phyloP scores from a whole-genome alignment of 306 rosid genomes.

The Erythrophleum fordii region DNA sequence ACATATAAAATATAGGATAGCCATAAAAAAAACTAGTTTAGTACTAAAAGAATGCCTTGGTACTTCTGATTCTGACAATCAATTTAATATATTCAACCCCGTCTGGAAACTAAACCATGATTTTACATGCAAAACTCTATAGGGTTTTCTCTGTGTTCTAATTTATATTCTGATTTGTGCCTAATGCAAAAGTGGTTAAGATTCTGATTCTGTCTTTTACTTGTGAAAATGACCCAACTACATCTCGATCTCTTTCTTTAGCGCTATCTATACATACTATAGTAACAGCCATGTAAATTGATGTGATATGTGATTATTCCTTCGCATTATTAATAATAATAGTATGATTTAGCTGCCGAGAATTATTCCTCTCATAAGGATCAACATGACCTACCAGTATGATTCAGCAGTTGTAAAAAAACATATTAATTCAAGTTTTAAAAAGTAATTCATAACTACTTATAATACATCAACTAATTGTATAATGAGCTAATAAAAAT shows the following conservation, averaged over 20 bases:
- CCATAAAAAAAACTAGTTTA: conserved; percentile 18
- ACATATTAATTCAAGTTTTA: too few relatives aligned
- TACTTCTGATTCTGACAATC: not conserved
- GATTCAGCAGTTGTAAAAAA: not conserved
- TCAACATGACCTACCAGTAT: too few relatives aligned
- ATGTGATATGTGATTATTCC: not conserved
- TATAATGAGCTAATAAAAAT: too few relatives aligned
- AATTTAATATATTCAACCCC: not conserved
- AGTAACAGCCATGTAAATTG: not conserved
- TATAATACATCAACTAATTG: too few relatives aligned
- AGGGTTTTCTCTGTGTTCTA: not conserved
- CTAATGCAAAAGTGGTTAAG: conserved; percentile 21
- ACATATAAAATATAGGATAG: conserved; percentile 18
- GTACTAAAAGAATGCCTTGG: not conserved
- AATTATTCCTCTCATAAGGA: not conserved
- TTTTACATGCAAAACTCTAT: not conserved
- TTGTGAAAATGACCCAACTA: not conserved
- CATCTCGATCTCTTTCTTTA: not conserved
- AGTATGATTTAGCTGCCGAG: conserved; percentile 7
- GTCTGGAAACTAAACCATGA: too few relatives aligned
- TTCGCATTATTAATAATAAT: not conserved
- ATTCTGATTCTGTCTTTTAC: conserved; percentile 34
- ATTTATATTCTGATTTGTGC: not conserved
- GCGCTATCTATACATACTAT: not conserved
- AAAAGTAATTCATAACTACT: too few relatives aligned